Evolutionary conservation across 1,284 basidiomycete genomes (phyloP).

Genomic region (Puccinia coronata): DNA sequence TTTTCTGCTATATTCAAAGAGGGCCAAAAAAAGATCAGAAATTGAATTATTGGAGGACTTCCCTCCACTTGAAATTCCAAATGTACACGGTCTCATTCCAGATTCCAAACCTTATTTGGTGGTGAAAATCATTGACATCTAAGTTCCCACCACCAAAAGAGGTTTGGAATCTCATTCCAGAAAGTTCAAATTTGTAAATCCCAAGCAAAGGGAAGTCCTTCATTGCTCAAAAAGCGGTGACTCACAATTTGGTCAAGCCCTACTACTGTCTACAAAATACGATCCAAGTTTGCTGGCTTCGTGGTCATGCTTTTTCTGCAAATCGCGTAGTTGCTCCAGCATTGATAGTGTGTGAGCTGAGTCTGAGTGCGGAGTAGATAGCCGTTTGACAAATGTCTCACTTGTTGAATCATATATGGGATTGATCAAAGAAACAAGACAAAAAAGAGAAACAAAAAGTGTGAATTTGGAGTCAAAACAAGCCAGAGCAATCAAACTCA

Average conservation of each 20-base stretch:
- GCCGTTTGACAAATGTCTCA: background rate
- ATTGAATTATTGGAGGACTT: background rate
- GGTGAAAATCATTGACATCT: too few relatives aligned
- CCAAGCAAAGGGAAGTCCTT: too few relatives aligned
- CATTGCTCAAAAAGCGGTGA: background rate
- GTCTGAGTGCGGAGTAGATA: background rate
- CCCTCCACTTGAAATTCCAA: too few relatives aligned
- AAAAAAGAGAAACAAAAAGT: background rate
- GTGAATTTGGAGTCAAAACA: background rate
- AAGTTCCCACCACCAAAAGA: too few relatives aligned
- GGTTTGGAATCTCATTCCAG: too few relatives aligned
- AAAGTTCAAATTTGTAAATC: too few relatives aligned
- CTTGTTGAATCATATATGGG: background rate
- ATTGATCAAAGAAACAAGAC: background rate
- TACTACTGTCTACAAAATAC: background rate
- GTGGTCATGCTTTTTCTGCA: background rate
- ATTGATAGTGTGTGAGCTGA: background rate
- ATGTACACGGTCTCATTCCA: too few relatives aligned
- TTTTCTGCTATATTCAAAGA: background rate
- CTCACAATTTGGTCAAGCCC: background rate
- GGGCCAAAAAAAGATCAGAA: background rate
- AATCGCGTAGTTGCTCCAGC: background rate
- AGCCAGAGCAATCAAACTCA: background rate
- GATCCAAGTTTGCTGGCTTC: background rate
- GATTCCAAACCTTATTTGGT: too few relatives aligned